Percentiles rank a stretch among this genome's conserved stretches.
phyloP scores from a whole-genome alignment of 371 early-diverging fungal species.

The Haplosporangium sp. region DNA sequence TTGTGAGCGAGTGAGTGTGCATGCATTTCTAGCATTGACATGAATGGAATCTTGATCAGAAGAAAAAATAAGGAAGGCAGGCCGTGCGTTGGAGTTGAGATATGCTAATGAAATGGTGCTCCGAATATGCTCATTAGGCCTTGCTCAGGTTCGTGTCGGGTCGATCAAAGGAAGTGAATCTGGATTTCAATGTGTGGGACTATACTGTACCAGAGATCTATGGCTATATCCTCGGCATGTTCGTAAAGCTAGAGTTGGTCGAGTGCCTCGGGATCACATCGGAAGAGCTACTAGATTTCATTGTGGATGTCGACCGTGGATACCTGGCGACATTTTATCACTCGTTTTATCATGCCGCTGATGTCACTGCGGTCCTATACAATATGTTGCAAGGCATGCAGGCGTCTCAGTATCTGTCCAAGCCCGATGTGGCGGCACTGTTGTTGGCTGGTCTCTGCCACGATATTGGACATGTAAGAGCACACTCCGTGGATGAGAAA shows the following conservation, averaged over 20 bases:
- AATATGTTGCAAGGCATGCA: slow-evolving; percentile 75
- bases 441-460: slow-evolving; percentile 90
- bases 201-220: slow-evolving; percentile 76
- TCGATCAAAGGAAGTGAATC: slow-evolving; percentile 48
- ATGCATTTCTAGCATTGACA: too few species aligned
- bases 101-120: background rate
- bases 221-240: slow-evolving; percentile 78
- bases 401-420: slow-evolving; percentile 70
- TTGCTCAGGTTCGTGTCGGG: slow-evolving; percentile 41
- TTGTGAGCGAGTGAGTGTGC: slow-evolving; percentile 41
- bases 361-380: slow-evolving; percentile 85
- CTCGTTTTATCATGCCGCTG: slow-evolving; percentile 89
- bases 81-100: too few species aligned
- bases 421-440: slow-evolving; percentile 77
- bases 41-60: background rate
- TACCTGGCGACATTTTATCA: slow-evolving; percentile 89
- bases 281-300: slow-evolving; percentile 80
- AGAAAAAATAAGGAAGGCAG: too few species aligned
- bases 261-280: slow-evolving; percentile 67
- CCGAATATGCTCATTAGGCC: slow-evolving; percentile 10
- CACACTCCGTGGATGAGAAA: too few species aligned
- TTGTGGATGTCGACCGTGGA: slow-evolving; percentile 83
- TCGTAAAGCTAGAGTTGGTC: slow-evolving; percentile 68
- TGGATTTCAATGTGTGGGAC: slow-evolving; percentile 75
- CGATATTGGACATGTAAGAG: slow-evolving; percentile 90